Evolutionary conservation across 768 basidiomycete species (phyloP).

Genomic region (Lactifluus volemus): DNA sequence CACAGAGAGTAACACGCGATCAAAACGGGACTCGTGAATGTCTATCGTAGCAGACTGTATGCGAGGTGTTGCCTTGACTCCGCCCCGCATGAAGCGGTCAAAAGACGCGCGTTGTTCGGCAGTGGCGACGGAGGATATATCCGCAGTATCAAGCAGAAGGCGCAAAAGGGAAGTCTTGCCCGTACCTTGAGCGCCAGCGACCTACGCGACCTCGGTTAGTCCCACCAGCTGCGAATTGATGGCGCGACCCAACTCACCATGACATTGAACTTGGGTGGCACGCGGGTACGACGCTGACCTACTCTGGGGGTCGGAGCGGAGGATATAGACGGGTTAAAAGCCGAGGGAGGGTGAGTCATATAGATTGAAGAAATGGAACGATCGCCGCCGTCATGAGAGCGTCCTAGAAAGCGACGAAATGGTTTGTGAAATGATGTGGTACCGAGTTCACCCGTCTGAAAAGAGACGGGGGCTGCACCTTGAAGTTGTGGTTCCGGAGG

Average conservation of each 20-base stretch:
- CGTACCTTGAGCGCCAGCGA: conserved; percentile 70
- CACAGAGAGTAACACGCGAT: conserved; percentile 68
- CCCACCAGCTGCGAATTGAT: background rate
- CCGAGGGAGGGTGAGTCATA: conserved; percentile 51
- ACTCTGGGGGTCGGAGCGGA: conserved; percentile 36
- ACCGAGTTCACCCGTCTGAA: conserved; percentile 41
- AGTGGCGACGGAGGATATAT: conserved; percentile 70
- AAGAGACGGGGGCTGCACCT: conserved; percentile 67
- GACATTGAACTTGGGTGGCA: conserved; percentile 75
- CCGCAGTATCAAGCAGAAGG: conserved; percentile 75
- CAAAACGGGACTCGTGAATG: conserved; percentile 76
- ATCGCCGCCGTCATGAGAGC: conserved; percentile 36
- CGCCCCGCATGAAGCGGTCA: conserved; percentile 54
- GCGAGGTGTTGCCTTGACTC: conserved; percentile 48
- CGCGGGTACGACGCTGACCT: conserved; percentile 54
- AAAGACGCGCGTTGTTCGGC: conserved; percentile 60
- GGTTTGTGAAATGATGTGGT: conserved; percentile 80
- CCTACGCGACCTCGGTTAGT: conserved; percentile 32
- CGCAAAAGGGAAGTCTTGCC: conserved; percentile 81
- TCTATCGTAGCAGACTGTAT: conserved; percentile 69
- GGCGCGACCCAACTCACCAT: conserved; percentile 44
- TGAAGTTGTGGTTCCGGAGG: conserved; percentile 32
- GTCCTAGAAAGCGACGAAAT: conserved; percentile 37
- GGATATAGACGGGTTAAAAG: conserved; percentile 38
- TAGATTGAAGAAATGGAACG: conserved; percentile 62